phyloP scores from a whole-genome alignment of 2,329 filamentous ascomycete genomes.

The Monosporascus sp. region DNA sequence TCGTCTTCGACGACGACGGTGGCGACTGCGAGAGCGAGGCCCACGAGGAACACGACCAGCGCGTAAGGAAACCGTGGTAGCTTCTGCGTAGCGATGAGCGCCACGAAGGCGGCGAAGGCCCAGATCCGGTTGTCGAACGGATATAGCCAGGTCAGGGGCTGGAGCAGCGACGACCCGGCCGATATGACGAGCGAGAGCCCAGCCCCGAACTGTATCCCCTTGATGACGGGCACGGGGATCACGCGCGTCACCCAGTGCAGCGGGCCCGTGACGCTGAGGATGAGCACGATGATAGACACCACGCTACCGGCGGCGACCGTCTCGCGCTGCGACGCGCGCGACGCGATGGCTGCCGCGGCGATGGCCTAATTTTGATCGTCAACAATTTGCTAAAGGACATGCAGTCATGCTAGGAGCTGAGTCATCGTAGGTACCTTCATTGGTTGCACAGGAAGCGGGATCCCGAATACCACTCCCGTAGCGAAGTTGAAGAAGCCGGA shows the following conservation, averaged over 20 bases:
- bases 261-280: conserved; percentile 77
- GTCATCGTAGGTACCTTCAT: conserved; percentile 49
- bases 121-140: conserved; percentile 74
- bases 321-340: conserved; percentile 58
- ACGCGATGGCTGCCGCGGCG: conserved; percentile 78
- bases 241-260: conserved; percentile 66
- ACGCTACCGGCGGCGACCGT: conserved; percentile 81
- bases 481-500: conserved; percentile 81
- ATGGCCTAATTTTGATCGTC: conserved; percentile 54
- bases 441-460: conserved; percentile 89
- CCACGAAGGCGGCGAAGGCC: conserved; percentile 67
- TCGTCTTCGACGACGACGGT: conserved; percentile 28
- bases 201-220: conserved; percentile 91
- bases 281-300: conserved; percentile 65
- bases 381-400: too few species aligned
- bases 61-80: conserved; percentile 71
- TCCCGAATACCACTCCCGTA: conserved; percentile 77
- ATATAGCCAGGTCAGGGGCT: conserved; percentile 62
- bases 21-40: conserved; percentile 58
- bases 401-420: background rate
- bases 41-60: conserved; percentile 63
- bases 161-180: conserved; percentile 63
- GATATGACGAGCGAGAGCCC: conserved; percentile 78
- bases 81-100: conserved; percentile 62
- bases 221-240: conserved; percentile 82